Percentiles rank a stretch among this genome's conserved stretches.
phyloP scores from a whole-genome alignment of 225 moss, liverwort and hornwort species.

The Bryoerythrophyllum caledonicum region DNA sequence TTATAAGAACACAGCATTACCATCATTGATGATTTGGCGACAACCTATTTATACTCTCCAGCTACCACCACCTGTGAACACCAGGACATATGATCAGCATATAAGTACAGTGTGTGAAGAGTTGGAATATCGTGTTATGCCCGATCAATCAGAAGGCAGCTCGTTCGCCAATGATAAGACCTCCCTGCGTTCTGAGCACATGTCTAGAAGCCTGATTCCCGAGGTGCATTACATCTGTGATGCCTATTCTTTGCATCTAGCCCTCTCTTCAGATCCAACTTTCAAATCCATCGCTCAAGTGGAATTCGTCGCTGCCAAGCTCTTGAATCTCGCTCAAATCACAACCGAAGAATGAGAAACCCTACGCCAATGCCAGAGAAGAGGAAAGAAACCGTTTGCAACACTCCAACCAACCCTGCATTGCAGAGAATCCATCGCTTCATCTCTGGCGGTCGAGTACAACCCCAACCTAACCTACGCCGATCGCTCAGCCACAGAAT shows the following conservation, averaged over 20 bases:
- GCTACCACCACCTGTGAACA: constrained; percentile 50
- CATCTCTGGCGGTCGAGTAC: neutral
- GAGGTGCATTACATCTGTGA: neutral
- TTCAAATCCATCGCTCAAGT: neutral
- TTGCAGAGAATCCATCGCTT: neutral
- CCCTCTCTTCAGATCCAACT: neutral
- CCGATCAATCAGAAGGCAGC: neutral
- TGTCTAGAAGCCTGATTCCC: neutral
- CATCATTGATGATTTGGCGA: constrained; percentile 64
- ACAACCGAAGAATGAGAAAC: constrained; percentile 16
- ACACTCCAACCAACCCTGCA: neutral
- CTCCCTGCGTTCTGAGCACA: neutral
- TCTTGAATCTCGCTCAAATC: neutral
- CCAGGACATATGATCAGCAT: neutral
- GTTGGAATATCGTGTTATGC: neutral
- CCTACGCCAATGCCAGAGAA: neutral
- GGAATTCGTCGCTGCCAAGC: neutral
- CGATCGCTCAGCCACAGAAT: neutral
- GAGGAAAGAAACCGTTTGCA: neutral
- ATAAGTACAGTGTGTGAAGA: neutral
- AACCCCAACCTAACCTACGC: neutral
- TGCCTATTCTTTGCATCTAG: neutral
- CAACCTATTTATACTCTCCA: constrained; percentile 63
- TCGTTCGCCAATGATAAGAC: too few species aligned
- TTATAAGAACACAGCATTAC: constrained; percentile 24